Conservation (phyloP, 73 alveolate genomes). For the Paramecium biaurelia region DNA sequence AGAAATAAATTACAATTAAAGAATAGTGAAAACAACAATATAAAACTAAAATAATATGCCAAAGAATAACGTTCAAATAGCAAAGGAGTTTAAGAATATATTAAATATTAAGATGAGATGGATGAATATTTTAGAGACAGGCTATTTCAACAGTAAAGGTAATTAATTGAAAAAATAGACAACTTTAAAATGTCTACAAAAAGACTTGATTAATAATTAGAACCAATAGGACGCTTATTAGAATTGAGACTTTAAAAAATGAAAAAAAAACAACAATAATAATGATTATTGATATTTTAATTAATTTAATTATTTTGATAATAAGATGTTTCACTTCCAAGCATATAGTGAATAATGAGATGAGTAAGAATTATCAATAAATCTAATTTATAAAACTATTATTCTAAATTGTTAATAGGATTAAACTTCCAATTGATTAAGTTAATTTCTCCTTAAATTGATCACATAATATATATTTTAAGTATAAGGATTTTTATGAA, state of each 20-base stretch:
- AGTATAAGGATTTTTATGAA: not conserved
- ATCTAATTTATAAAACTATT: not conserved
- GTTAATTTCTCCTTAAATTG: too few relatives aligned
- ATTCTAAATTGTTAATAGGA: not conserved
- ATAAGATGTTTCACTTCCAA: not conserved
- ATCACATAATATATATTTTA: not conserved
- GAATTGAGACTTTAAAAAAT: not conserved
- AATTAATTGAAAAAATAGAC: not conserved
- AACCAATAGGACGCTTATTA: not conserved
- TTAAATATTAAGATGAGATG: conserved; percentile 1
- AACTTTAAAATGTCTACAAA: not conserved
- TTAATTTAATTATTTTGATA: not conserved
- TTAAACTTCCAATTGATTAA: not conserved
- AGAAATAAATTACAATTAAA: not conserved
- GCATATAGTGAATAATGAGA: too few relatives aligned
- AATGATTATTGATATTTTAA: not conserved
- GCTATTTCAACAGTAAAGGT: not conserved
- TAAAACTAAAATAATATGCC: not conserved
- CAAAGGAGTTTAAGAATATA: not conserved
- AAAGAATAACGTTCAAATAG: not conserved
- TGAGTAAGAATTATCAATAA: not conserved
- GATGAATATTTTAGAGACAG: not conserved
- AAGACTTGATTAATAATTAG: not conserved
- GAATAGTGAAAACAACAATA: not conserved
- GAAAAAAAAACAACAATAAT: not conserved